Conservation (phyloP, 345 rosid genomes). For the Brassica napus region DNA sequence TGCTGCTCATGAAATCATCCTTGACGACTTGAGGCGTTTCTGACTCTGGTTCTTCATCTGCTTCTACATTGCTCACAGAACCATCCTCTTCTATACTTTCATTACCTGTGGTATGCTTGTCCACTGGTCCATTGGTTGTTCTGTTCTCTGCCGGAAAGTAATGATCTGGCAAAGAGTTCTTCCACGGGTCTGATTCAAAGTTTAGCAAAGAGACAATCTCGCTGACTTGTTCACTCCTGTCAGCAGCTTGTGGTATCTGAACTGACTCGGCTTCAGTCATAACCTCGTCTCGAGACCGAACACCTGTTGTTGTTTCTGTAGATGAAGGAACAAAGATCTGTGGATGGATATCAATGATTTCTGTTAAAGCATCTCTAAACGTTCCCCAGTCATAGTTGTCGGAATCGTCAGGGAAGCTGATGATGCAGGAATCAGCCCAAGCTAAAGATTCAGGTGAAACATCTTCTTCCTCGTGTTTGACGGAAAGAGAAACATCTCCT, state of each 20-base stretch:
- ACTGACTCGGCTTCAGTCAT: slow-evolving; percentile 20
- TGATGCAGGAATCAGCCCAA: slow-evolving; percentile 75
- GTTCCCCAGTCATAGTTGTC: slow-evolving; percentile 47
- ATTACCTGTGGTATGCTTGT: slow-evolving; percentile 11
- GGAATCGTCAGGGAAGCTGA: slow-evolving; percentile 47
- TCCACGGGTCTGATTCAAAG: slow-evolving; percentile 33
- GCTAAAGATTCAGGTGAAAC: slow-evolving; percentile 58
- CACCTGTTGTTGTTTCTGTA: not conserved
- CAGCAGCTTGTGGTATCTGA: slow-evolving; percentile 29
- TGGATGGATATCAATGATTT: slow-evolving; percentile 48
- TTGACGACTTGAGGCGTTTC: slow-evolving; percentile 22
- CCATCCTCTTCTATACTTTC: slow-evolving; percentile 10
- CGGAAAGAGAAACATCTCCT: slow-evolving; percentile 12
- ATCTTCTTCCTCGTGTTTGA: slow-evolving; percentile 31
- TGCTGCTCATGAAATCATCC: slow-evolving; percentile 38
- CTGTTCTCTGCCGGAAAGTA: slow-evolving; percentile 35
- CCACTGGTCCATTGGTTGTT: slow-evolving; percentile 24
- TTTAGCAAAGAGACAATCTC: slow-evolving; percentile 22
- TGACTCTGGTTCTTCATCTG: slow-evolving; percentile 9
- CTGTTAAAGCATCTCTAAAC: slow-evolving; percentile 57
- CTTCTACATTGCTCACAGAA: slow-evolving; percentile 5
- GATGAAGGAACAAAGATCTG: slow-evolving; percentile 32
- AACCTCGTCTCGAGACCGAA: slow-evolving; percentile 20
- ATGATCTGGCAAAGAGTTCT: slow-evolving; percentile 33
- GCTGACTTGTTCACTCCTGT: slow-evolving; percentile 21